Evolutionary conservation across 1,284 basidiomycete species (phyloP).

Genomic region (Malassezia japonica): DNA sequence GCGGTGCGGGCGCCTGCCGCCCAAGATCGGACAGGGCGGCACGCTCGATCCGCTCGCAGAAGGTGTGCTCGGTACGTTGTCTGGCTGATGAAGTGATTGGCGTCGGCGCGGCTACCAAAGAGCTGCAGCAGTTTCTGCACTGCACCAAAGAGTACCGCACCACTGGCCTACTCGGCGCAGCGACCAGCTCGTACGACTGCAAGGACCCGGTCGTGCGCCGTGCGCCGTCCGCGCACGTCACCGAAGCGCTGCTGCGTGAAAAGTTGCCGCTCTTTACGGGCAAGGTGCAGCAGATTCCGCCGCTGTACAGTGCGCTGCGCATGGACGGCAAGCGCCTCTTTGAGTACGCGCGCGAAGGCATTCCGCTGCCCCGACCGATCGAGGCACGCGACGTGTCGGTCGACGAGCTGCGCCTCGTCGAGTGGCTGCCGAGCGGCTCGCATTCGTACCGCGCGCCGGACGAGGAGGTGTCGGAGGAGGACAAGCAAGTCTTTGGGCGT

Average conservation of each 20-base stretch:
- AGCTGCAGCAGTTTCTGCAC: constrained; percentile 70
- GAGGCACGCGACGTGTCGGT: constrained; percentile 75
- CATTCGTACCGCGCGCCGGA: constrained; percentile 34
- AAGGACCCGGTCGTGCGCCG: constrained; percentile 53
- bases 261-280: constrained; percentile 72
- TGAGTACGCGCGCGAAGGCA: constrained; percentile 84
- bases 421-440: constrained; percentile 30
- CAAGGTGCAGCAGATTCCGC: constrained; percentile 64
- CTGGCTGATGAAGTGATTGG: constrained; percentile 63
- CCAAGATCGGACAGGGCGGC: constrained; percentile 80
- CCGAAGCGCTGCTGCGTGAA: constrained; percentile 61
- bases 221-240: constrained; percentile 74
- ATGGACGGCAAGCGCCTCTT: constrained; percentile 95
- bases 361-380: constrained; percentile 83
- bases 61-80: constrained; percentile 55
- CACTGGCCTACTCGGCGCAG: constrained; percentile 80
- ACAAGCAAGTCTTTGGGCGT: constrained; percentile 30
- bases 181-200: constrained; percentile 91
- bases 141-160: constrained; percentile 82
- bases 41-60: constrained; percentile 96
- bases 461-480: constrained; percentile 31
- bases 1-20: constrained; percentile 19
- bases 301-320: constrained; percentile 79
- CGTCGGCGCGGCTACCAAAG: constrained; percentile 81
- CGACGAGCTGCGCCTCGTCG: constrained; percentile 61